phyloP scores from a whole-genome alignment of 176 grass and related monocot genomes.

The Cenchrus americanus region DNA sequence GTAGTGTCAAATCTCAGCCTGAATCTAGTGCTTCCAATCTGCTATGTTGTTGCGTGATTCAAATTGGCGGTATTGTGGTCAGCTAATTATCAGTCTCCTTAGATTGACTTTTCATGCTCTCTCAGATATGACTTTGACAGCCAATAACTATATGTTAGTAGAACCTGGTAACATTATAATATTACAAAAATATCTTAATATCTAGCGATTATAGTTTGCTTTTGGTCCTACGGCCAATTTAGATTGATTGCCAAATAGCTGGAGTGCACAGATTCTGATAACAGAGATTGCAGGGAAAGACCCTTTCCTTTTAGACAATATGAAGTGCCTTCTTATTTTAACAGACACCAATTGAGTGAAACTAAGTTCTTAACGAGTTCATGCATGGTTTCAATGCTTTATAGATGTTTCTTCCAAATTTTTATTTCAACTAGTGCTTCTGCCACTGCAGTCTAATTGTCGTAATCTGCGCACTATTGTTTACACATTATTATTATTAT shows the following conservation, averaged over 20 bases:
- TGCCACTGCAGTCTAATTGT: conserved; percentile 27
- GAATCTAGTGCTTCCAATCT: conserved; percentile 11
- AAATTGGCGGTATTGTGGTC: neutral
- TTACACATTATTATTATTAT: conserved; percentile 31
- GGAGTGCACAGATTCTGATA: neutral
- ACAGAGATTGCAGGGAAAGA: neutral
- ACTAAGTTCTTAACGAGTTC: conserved; percentile 9
- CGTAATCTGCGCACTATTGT: conserved; percentile 35
- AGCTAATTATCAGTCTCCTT: neutral
- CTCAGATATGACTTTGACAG: neutral
- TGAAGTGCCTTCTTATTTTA: neutral
- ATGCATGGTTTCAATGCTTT: conserved; percentile 31
- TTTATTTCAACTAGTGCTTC: conserved; percentile 15
- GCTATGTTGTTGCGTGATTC: conserved; percentile 6
- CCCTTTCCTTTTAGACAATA: neutral
- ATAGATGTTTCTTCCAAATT: conserved; percentile 1
- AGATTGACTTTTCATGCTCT: neutral
- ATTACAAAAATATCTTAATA: neutral
- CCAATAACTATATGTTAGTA: neutral
- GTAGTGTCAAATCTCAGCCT: neutral
- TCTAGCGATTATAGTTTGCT: neutral
- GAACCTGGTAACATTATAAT: neutral
- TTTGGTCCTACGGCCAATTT: neutral
- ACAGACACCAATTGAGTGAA: neutral
- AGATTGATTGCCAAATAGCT: neutral